Conservation (phyloP, 495 filamentous ascomycete genomes). For the Neurospora terricola region DNA sequence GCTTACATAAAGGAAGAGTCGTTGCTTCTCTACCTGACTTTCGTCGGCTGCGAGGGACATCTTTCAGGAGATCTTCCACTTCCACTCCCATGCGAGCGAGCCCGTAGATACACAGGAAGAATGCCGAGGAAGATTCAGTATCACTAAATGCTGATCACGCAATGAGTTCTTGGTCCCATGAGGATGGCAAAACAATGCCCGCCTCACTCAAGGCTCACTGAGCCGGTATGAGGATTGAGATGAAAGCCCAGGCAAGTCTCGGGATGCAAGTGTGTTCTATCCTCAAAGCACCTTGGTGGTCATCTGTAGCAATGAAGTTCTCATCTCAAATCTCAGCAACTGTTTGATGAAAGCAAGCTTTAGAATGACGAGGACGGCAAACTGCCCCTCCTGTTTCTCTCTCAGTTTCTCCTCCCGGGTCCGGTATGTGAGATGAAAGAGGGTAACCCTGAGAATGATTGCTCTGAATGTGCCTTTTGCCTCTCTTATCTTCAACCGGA, state of each 20-base stretch:
- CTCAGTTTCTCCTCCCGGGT: neutral
- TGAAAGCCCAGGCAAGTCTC: neutral
- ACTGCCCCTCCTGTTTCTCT: accelerated
- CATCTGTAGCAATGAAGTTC: neutral
- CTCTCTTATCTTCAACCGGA: neutral
- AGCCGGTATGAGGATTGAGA: neutral
- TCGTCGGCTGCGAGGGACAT: neutral
- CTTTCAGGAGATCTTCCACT: neutral
- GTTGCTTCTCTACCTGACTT: neutral
- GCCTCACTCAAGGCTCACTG: neutral
- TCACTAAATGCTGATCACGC: neutral
- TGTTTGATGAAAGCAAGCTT: neutral
- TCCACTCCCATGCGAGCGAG: neutral
- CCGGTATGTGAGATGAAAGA: neutral
- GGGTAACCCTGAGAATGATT: neutral
- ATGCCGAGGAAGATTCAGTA: neutral
- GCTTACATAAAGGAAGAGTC: neutral
- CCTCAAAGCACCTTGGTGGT: neutral
- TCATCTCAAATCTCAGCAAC: neutral
- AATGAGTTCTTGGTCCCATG: neutral
- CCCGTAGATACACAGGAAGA: neutral
- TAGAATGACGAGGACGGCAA: neutral
- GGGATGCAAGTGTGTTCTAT: neutral
- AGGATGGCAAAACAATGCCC: neutral
- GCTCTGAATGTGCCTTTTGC: neutral